A percentile compares a stretch with the other conserved stretches of the same genome.
Conservation (phyloP, 257 asterid species). For the Capsicum rhomboideum region DNA sequence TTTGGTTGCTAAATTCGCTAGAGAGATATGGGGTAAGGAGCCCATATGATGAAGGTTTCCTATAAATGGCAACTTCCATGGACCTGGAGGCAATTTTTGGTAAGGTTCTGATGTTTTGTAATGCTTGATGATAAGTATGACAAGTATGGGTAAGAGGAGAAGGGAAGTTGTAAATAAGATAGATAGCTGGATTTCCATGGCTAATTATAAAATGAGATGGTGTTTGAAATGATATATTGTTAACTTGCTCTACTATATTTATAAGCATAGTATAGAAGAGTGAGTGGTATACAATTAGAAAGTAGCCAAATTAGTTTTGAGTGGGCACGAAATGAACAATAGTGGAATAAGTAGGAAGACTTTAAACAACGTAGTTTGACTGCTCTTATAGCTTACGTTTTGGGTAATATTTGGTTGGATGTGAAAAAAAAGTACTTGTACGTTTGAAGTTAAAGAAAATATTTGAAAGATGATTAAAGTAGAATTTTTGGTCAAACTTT, state of each 20-base stretch:
- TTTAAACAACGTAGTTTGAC: not conserved
- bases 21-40: slow-evolving; percentile 5
- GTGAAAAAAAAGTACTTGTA: no score
- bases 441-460: no score
- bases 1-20: slow-evolving; percentile 7
- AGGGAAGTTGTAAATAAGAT: not conserved
- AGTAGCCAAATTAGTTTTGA: not conserved
- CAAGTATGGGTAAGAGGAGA: not conserved
- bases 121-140: not conserved
- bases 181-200: not conserved
- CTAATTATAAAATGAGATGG: no score
- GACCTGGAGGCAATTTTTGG: slow-evolving; percentile 21
- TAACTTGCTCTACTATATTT: not conserved
- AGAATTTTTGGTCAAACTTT: no score
- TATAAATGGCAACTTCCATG: slow-evolving; percentile 31
- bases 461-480: no score
- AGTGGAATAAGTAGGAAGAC: not conserved
- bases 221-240: not conserved
- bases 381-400: not conserved
- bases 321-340: not conserved
- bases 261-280: not conserved
- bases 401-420: not conserved
- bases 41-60: slow-evolving; percentile 32
- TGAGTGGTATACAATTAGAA: not conserved
- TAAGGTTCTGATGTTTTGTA: not conserved